These are phyloP conservation scores for Allodekkera sacchari DNA, from an alignment of 805 yeast genomes.

Conservation along the genomic window DNA sequence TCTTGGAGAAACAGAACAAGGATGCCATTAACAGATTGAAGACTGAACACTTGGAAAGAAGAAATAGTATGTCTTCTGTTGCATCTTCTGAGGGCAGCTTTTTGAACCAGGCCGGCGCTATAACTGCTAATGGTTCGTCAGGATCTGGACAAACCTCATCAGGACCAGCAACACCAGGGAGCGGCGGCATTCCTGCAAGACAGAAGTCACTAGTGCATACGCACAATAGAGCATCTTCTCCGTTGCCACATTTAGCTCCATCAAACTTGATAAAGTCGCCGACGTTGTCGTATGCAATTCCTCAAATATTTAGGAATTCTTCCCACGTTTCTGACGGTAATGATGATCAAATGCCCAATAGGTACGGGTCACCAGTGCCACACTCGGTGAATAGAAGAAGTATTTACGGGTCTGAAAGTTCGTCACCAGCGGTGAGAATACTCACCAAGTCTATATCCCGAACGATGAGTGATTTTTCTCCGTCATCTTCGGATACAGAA, in stretches of 20 bases:
- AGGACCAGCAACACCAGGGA: constrained; percentile 20
- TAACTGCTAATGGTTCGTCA: constrained; percentile 9
- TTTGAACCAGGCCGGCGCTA: constrained; percentile 7
- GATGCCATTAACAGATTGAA: constrained; percentile 85
- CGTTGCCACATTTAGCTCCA: constrained; percentile 14
- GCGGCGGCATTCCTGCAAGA: constrained; percentile 1
- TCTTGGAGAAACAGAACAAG: constrained; percentile 87
- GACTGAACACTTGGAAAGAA: constrained; percentile 66
- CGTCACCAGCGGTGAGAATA: constrained; percentile 19
- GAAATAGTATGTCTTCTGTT: constrained; percentile 31
- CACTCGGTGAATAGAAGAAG: too few relatives aligned
- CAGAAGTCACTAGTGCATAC: constrained; percentile 13
- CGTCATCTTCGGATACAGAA: constrained; percentile 66
- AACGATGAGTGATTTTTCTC: constrained; percentile 26
- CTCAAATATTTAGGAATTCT: constrained; percentile 25
- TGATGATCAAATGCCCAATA: constrained; percentile 11
- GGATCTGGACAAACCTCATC: constrained; percentile 11
- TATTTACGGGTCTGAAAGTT: too few relatives aligned
- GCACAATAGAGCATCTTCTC: constrained; percentile 25
- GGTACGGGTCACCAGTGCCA: constrained; percentile 15
- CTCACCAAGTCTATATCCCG: constrained; percentile 15
- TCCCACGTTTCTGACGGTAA: constrained; percentile 26
- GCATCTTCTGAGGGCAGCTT: constrained; percentile 36
- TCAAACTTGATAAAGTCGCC: constrained; percentile 13
- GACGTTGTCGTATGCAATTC: constrained; percentile 12